These are phyloP conservation scores for Schizopora paradoxa DNA, from an alignment of 1,284 basidiomycete genomes.

Conservation along the genomic window DNA sequence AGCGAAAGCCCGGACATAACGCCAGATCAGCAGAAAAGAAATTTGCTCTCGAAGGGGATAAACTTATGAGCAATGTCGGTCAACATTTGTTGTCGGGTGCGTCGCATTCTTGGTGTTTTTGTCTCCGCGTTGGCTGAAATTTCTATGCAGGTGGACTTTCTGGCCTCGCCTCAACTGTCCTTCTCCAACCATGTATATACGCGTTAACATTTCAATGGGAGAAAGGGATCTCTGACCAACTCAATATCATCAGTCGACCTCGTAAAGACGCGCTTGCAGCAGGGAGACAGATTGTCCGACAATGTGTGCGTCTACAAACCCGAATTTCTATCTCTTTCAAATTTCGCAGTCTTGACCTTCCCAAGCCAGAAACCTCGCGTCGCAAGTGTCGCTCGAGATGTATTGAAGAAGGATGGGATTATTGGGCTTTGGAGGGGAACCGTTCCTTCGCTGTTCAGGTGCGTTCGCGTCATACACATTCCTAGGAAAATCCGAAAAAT, in stretches of 20 bases:
- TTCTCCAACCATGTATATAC: slow-evolving; percentile 69
- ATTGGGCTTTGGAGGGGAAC: slow-evolving; percentile 85
- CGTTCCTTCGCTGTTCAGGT: slow-evolving; percentile 74
- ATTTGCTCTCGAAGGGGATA: no score
- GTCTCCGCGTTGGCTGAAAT: slow-evolving; percentile 1
- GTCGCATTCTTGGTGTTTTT: slow-evolving; percentile 15
- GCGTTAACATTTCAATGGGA: slow-evolving; percentile 1
- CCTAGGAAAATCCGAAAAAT: neutral
- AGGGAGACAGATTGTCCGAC: slow-evolving; percentile 47
- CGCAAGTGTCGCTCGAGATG: slow-evolving; percentile 47
- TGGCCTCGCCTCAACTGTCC: slow-evolving; percentile 66
- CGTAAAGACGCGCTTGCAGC: slow-evolving; percentile 84
- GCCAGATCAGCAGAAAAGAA: no score
- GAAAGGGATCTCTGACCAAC: neutral
- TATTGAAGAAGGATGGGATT: slow-evolving; percentile 58
- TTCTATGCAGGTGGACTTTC: slow-evolving; percentile 56
- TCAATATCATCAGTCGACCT: slow-evolving; percentile 61
- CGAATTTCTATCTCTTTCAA: slow-evolving; percentile 12
- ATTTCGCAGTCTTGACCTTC: slow-evolving; percentile 7
- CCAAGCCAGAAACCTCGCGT: slow-evolving; percentile 37
- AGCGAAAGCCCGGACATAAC: no score
- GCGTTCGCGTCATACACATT: slow-evolving; percentile 10
- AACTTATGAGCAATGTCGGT: slow-evolving; percentile 59
- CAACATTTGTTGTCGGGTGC: slow-evolving; percentile 70
- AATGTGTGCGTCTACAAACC: slow-evolving; percentile 32